phyloP scores from a whole-genome alignment of 257 asterid genomes.

The Salvia rosmarinus region DNA sequence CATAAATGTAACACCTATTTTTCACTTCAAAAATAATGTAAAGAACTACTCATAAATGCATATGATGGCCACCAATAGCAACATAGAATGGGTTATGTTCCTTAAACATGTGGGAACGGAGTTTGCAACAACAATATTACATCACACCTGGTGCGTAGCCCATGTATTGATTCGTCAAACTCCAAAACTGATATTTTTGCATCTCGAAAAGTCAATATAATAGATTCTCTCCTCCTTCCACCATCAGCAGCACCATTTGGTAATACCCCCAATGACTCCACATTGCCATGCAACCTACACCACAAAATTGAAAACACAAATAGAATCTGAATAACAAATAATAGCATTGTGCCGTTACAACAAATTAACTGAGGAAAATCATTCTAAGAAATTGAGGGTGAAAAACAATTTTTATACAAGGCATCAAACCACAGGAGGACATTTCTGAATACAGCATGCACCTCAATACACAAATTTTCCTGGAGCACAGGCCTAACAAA shows the following conservation, averaged over 20 bases:
- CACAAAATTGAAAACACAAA: conserved; percentile 10
- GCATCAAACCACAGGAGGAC: neutral
- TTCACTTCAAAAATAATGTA: conserved; percentile 14
- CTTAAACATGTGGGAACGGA: conserved; percentile 5
- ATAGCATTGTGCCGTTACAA: neutral
- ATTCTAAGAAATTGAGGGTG: neutral
- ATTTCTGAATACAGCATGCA: neutral
- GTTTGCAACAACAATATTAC: conserved; percentile 26
- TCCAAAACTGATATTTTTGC: conserved; percentile 89
- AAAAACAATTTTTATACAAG: neutral
- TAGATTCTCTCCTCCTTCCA: conserved; percentile 83
- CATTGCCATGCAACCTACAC: conserved; percentile 92
- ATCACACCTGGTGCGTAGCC: conserved; percentile 81
- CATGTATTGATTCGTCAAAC: conserved; percentile 89
- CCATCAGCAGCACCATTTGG: conserved; percentile 72
- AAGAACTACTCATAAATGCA: neutral
- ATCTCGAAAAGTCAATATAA: conserved; percentile 79
- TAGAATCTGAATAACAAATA: conserved; percentile 1
- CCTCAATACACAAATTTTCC: neutral
- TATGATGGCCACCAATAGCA: neutral
- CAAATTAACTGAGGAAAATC: neutral
- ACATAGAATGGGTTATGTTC: neutral
- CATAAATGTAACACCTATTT: conserved; percentile 9
- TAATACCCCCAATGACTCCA: conserved; percentile 80
- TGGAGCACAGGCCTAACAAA: neutral